Conservation (phyloP, 352 stramenopile genomes). For the Phytophthora quininea region DNA sequence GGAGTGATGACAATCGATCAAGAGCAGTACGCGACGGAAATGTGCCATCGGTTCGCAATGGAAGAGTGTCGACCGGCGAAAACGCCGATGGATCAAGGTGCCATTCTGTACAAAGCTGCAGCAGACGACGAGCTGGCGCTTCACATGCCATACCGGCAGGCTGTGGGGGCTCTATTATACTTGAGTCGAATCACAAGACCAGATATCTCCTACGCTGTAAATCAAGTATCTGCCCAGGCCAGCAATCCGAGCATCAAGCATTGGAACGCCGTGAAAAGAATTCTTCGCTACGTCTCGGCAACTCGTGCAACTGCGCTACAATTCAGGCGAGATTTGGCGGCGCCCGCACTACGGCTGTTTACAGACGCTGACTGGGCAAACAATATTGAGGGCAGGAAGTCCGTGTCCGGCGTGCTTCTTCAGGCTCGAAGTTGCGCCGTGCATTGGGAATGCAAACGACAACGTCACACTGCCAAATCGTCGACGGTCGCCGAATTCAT, state of each 20-base stretch:
- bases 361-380: constrained; percentile 1
- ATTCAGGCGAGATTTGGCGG: background rate
- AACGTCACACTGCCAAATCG: background rate
- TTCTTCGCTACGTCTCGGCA: background rate
- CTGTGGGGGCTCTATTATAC: constrained; percentile 9
- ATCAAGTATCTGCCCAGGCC: constrained; percentile 14
- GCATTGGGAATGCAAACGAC: background rate
- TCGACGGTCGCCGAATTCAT: background rate
- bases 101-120: background rate
- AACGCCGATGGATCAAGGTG: background rate
- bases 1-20: constrained; percentile 4
- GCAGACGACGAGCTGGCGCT: background rate
- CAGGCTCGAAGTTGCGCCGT: background rate
- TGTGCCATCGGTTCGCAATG: background rate
- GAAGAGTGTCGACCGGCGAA: background rate
- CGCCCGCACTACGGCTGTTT: background rate
- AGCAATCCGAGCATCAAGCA: background rate
- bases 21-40: background rate
- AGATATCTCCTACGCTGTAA: constrained; percentile 10
- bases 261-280: constrained; percentile 1
- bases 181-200: constrained; percentile 6
- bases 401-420: background rate
- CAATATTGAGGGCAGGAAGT: background rate
- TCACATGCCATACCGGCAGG: constrained; percentile 6
- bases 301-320: background rate